Percentiles rank a stretch among this genome's conserved stretches.
Conservation (phyloP, 768 basidiomycete genomes). For the Cystobasidium tubakii region DNA sequence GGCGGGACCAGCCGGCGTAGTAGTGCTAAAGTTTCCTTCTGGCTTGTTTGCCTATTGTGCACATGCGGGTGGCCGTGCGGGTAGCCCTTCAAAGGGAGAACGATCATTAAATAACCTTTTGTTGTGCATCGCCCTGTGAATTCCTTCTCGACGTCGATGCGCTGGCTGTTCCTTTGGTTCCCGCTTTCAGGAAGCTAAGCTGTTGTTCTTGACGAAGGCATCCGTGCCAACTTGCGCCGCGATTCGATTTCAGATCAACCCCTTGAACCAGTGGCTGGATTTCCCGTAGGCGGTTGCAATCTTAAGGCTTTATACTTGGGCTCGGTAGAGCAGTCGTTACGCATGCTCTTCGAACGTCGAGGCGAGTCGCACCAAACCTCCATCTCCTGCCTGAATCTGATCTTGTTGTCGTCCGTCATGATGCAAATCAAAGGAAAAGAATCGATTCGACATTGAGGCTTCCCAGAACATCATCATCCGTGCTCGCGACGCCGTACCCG, state of each 20-base stretch:
- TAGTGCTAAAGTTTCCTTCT: neutral
- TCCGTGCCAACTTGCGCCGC: neutral
- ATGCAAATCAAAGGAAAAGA: too few relatives aligned
- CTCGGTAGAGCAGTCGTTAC: neutral
- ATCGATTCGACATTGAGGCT: too few relatives aligned
- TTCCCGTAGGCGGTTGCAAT: neutral
- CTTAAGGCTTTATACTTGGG: neutral
- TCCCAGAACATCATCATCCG: too few relatives aligned
- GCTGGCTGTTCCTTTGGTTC: constrained; percentile 1
- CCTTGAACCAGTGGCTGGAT: neutral
- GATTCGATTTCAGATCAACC: constrained; percentile 3
- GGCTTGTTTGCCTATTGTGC: neutral
- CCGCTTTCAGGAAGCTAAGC: neutral
- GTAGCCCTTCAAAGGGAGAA: constrained; percentile 15
- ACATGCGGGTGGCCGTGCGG: constrained; percentile 3
- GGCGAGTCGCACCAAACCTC: too few relatives aligned
- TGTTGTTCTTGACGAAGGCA: neutral
- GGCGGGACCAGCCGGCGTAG: neutral
- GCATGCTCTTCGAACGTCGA: too few relatives aligned
- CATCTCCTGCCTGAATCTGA: too few relatives aligned
- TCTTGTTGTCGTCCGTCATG: too few relatives aligned
- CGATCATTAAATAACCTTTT: neutral
- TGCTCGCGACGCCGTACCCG: too few relatives aligned
- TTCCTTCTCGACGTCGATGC: neutral
- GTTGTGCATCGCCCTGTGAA: neutral